Conservation (phyloP, 2,329 filamentous ascomycete species). For the Pseudogymnoascus sp. region DNA sequence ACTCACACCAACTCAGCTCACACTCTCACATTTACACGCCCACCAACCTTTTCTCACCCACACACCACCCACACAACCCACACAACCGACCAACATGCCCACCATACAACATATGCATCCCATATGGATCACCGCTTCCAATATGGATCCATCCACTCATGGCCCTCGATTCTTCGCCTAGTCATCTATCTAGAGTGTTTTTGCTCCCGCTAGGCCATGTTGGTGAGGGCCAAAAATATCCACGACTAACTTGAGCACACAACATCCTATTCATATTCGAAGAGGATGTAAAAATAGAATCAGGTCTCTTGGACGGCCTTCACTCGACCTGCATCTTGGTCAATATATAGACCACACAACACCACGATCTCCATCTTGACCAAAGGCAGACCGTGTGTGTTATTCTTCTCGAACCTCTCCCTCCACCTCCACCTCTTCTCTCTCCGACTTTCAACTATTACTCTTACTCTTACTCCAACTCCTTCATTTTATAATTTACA, state of each 20-base stretch:
- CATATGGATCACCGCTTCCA: background rate
- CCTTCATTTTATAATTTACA: conserved; percentile 22
- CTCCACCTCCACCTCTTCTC: conserved; percentile 27
- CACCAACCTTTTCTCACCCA: background rate
- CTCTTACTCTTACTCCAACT: no score
- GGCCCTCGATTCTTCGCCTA: background rate
- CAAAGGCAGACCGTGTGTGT: conserved; percentile 8
- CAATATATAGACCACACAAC: conserved; percentile 23
- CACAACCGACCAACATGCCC: background rate
- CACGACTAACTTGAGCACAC: background rate
- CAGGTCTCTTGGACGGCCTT: background rate
- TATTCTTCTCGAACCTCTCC: conserved; percentile 17
- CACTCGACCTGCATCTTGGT: background rate
- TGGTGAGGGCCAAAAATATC: background rate
- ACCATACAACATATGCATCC: background rate
- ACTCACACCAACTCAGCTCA: background rate
- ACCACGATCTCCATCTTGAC: background rate
- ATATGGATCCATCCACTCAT: background rate
- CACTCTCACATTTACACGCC: background rate
- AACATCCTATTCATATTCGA: background rate
- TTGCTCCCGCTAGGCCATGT: background rate
- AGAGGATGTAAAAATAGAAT: background rate
- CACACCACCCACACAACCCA: no score
- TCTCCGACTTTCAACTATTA: conserved; percentile 4
- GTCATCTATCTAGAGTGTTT: background rate